Conservation (phyloP, 768 basidiomycete species). For the Amanita polypyramis region DNA sequence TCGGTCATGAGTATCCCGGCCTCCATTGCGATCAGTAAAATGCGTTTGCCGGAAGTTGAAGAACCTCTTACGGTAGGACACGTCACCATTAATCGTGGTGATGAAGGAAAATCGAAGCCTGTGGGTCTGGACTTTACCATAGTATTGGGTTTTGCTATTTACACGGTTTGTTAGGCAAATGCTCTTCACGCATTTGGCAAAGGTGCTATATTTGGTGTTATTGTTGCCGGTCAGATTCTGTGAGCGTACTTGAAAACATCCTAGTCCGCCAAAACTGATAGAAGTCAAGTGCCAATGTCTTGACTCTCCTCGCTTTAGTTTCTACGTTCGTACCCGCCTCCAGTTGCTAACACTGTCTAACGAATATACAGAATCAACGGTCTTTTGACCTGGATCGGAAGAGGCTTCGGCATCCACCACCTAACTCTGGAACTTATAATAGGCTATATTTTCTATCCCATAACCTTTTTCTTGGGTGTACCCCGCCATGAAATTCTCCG, state of each 20-base stretch:
- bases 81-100: slow-evolving; percentile 74
- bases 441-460: slow-evolving; percentile 82
- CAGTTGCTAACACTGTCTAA: background rate
- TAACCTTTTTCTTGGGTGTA: slow-evolving; percentile 75
- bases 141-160: background rate
- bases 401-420: slow-evolving; percentile 71
- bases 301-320: slow-evolving; percentile 78
- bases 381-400: slow-evolving; percentile 81
- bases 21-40: slow-evolving; percentile 85
- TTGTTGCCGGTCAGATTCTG: slow-evolving; percentile 85
- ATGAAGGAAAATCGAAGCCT: slow-evolving; percentile 40
- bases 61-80: slow-evolving; percentile 80
- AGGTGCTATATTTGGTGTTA: slow-evolving; percentile 76
- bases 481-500: slow-evolving; percentile 72
- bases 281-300: slow-evolving; percentile 56
- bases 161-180: slow-evolving; percentile 37
- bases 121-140: slow-evolving; percentile 20
- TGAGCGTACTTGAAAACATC: slow-evolving; percentile 22
- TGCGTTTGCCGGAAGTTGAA: slow-evolving; percentile 76
- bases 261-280: background rate
- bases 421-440: slow-evolving; percentile 80
- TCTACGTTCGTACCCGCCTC: slow-evolving; percentile 29
- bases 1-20: slow-evolving; percentile 95
- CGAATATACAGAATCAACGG: slow-evolving; percentile 51
- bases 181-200: slow-evolving; percentile 83